Percentiles rank a stretch among this genome's conserved stretches.
These are phyloP conservation scores for Neonectria magnoliae DNA, from an alignment of 2,329 filamentous ascomycete species.

Conservation along the genomic window DNA sequence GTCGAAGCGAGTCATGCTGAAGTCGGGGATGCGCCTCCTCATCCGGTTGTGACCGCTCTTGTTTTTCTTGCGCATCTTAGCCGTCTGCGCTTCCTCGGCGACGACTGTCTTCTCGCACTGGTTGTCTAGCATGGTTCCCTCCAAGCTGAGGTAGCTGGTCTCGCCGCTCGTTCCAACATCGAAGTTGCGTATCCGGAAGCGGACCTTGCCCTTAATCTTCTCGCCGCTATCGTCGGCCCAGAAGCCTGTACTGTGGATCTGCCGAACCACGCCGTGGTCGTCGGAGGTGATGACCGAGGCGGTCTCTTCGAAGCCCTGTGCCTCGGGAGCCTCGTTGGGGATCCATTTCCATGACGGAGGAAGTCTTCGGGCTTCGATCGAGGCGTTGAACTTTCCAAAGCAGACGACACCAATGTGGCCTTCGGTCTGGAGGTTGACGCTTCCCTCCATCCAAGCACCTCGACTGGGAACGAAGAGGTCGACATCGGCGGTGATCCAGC, in stretches of 20 bases:
- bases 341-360: conserved; percentile 86
- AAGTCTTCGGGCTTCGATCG: conserved; percentile 79
- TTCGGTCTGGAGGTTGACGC: conserved; percentile 86
- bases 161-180: conserved; percentile 80
- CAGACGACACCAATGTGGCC: conserved; percentile 90
- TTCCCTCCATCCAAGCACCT: conserved; percentile 80
- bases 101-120: conserved; percentile 70
- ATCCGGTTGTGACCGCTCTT: conserved; percentile 44
- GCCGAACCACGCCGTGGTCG: conserved; percentile 63
- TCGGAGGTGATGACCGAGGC: conserved; percentile 54
- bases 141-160: conserved; percentile 83
- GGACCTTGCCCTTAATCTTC: conserved; percentile 74
- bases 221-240: conserved; percentile 79
- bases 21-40: conserved; percentile 59
- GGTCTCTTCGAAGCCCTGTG: conserved; percentile 53
- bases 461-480: conserved; percentile 81
- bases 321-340: conserved; percentile 59
- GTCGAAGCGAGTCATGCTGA: conserved; percentile 66
- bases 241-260: conserved; percentile 70
- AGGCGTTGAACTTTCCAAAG: conserved; percentile 92
- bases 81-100: conserved; percentile 56
- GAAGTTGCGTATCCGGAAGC: conserved; percentile 85
- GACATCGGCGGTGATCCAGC: conserved; percentile 90
- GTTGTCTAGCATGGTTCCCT: conserved; percentile 83
- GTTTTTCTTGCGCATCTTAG: conserved; percentile 48